A percentile compares a stretch with the other conserved stretches of the same genome.
Conservation (phyloP, 306 rosid species). For the Astragalus glycyphyllos region DNA sequence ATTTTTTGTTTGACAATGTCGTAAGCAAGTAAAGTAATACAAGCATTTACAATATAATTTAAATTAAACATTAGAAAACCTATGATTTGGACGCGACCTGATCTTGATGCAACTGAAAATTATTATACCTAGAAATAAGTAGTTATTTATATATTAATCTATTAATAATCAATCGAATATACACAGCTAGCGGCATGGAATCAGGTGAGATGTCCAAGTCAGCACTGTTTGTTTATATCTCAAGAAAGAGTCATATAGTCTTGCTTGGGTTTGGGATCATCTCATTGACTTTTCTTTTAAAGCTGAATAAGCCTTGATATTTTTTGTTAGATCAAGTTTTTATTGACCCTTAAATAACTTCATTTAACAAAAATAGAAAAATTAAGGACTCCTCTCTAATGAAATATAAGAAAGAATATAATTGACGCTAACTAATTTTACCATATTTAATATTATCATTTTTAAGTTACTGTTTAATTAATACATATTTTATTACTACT, state of each 20-base stretch:
- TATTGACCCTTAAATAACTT: too few species aligned
- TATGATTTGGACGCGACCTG: not conserved
- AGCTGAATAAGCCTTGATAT: too few species aligned
- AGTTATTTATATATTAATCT: not conserved
- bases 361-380: too few species aligned
- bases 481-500: too few species aligned
- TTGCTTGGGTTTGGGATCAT: not conserved
- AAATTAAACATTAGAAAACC: not conserved
- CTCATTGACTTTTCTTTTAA: not conserved
- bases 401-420: too few species aligned
- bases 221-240: not conserved
- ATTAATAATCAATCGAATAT: not conserved
- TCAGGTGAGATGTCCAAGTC: not conserved
- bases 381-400: too few species aligned
- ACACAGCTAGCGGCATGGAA: not conserved
- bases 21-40: not conserved
- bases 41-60: not conserved
- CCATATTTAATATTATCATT: too few species aligned
- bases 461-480: too few species aligned
- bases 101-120: not conserved
- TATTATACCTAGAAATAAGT: not conserved
- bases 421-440: too few species aligned
- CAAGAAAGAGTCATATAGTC: constrained; percentile 1
- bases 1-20: too few species aligned
- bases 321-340: too few species aligned